phyloP scores from a whole-genome alignment of 2,329 filamentous ascomycete species.

The Colletotrichum tabaci region DNA sequence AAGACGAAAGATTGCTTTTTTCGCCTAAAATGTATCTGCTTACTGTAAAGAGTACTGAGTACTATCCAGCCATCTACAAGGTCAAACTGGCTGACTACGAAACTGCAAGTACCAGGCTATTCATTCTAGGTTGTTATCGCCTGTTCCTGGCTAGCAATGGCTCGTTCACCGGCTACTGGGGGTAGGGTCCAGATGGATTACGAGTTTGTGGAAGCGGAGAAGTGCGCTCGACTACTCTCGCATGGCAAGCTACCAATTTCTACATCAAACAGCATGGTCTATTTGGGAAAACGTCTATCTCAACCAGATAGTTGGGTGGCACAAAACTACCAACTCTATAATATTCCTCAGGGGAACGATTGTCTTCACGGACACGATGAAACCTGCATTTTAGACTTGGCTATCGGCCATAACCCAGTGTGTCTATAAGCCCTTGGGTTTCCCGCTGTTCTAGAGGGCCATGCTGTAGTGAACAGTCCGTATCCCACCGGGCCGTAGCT shows the following conservation, averaged over 20 bases:
- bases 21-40: background rate
- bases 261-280: background rate
- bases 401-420: too few relatives aligned
- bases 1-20: background rate
- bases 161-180: background rate
- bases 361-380: too few relatives aligned
- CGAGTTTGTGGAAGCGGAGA: constrained; percentile 2
- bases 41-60: background rate
- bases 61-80: background rate
- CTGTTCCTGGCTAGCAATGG: background rate
- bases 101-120: background rate
- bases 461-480: constrained; percentile 1
- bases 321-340: constrained; percentile 1
- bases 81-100: background rate
- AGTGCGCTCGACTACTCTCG: background rate
- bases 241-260: background rate
- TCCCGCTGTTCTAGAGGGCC: constrained; percentile 1
- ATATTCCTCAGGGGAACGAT: background rate
- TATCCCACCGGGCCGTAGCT: background rate
- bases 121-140: background rate
- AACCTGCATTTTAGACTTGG: too few relatives aligned
- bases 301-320: constrained; percentile 1
- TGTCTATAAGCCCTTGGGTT: background rate
- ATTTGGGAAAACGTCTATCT: background rate
- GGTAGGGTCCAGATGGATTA: background rate